These are phyloP conservation scores for Colletotrichum gigasporum DNA, from an alignment of 2,329 filamentous ascomycete species.

Conservation along the genomic window DNA sequence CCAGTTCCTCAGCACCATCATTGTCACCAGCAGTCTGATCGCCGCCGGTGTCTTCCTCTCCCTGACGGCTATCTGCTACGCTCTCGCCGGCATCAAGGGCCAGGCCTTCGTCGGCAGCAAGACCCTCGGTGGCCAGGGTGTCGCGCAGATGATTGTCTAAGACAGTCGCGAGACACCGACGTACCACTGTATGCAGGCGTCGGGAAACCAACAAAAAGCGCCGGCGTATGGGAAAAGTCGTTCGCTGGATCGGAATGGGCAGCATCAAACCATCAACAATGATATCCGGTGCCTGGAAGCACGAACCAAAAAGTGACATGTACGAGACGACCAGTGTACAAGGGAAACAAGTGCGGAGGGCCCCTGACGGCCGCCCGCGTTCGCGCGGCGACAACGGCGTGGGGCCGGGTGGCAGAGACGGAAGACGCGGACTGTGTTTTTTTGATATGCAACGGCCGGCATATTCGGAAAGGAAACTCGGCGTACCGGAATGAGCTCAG, in stretches of 20 bases:
- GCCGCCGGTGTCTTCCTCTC: slow-evolving; percentile 85
- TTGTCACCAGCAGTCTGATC: slow-evolving; percentile 76
- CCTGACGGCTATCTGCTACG: slow-evolving; percentile 83
- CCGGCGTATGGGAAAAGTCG: neutral
- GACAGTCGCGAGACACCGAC: neutral
- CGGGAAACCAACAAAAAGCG: neutral
- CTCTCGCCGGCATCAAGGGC: slow-evolving; percentile 80
- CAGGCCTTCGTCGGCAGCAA: slow-evolving; percentile 93
- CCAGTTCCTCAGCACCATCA: slow-evolving; percentile 84
- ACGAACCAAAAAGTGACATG: slow-evolving; percentile 11
- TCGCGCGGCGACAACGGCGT: neutral
- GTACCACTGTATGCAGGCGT: neutral
- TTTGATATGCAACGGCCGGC: slow-evolving; percentile 29
- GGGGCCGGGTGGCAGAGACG: neutral
- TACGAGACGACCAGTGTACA: slow-evolving; percentile 19
- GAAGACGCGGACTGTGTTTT: slow-evolving; percentile 3
- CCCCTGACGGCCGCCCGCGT: neutral
- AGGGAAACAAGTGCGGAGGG: neutral
- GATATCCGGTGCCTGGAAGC: slow-evolving; percentile 31
- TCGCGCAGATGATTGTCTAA: slow-evolving; percentile 98
- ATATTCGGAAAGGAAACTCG: slow-evolving; percentile 30
- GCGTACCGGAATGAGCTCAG: slow-evolving; percentile 31
- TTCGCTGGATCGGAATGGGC: neutral
- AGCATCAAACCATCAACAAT: slow-evolving; percentile 12
- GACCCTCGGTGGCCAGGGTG: slow-evolving; percentile 91